A percentile compares a stretch with the other conserved stretches of the same genome.
Evolutionary conservation across 140 eudicot genomes (phyloP).

Genomic region (Stevia rebaudiana): DNA sequence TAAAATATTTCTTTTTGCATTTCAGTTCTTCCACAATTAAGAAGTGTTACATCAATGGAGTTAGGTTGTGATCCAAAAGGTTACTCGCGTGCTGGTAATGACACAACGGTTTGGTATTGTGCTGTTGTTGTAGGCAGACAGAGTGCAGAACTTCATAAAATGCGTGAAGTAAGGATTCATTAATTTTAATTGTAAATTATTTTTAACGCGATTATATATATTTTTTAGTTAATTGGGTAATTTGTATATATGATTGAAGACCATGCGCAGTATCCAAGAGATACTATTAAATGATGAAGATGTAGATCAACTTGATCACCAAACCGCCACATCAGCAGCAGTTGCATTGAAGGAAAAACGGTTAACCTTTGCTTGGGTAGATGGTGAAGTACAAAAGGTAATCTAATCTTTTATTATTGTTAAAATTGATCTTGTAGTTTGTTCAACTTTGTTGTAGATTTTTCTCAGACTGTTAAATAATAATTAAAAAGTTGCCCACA

Average conservation of each 20-base stretch:
- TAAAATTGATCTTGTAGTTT: not conserved
- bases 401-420: not conserved
- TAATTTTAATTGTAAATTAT: not conserved
- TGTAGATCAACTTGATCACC: slow-evolving; percentile 26
- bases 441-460: not conserved
- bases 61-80: slow-evolving; percentile 90
- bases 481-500: not conserved
- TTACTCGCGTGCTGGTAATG: slow-evolving; percentile 76
- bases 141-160: slow-evolving; percentile 69
- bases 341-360: slow-evolving; percentile 67
- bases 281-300: slow-evolving; percentile 45
- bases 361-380: slow-evolving; percentile 87
- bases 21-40: slow-evolving; percentile 89
- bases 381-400: slow-evolving; percentile 91
- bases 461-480: not conserved
- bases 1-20: slow-evolving; percentile 11
- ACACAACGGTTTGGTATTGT: slow-evolving; percentile 81
- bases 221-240: slow-evolving; percentile 17
- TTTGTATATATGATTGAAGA: slow-evolving; percentile 40
- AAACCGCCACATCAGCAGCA: slow-evolving; percentile 42
- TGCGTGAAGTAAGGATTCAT: slow-evolving; percentile 80
- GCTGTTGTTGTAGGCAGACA: slow-evolving; percentile 79
- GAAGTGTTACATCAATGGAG: slow-evolving; percentile 82
- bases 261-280: slow-evolving; percentile 90
- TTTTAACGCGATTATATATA: not conserved